A percentile compares a stretch with the other conserved stretches of the same genome.
Conservation (phyloP, 2,329 filamentous ascomycete species). For the Fusarium sulawesiense region DNA sequence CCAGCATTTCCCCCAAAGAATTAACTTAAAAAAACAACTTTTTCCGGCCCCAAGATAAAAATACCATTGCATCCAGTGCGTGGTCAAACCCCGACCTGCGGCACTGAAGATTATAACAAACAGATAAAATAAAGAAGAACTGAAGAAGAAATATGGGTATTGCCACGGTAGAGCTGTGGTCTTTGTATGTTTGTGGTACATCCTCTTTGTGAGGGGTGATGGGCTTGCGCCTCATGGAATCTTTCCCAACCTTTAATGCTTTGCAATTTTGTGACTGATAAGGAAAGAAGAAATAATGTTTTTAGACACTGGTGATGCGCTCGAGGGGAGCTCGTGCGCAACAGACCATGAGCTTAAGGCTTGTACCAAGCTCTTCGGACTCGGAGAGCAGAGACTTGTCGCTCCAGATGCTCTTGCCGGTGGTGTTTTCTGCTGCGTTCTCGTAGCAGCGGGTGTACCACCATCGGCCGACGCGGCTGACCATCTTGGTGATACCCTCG, state of each 20-base stretch:
- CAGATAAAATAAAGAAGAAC: constrained; percentile 2
- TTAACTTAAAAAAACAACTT: constrained; percentile 23
- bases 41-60: constrained; percentile 24
- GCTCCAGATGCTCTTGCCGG: constrained; percentile 76
- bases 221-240: constrained; percentile 45
- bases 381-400: constrained; percentile 81
- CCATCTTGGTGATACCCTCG: constrained; percentile 90
- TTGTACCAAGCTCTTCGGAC: constrained; percentile 87
- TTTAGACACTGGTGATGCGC: constrained; percentile 61
- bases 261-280: constrained; percentile 26
- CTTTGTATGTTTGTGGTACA: background rate
- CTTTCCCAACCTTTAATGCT: constrained; percentile 44
- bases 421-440: constrained; percentile 63
- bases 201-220: constrained; percentile 17
- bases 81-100: constrained; percentile 47
- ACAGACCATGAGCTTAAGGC: constrained; percentile 89
- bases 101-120: constrained; percentile 39
- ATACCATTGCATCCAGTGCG: constrained; percentile 47
- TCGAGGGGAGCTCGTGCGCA: constrained; percentile 83
- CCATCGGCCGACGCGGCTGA: constrained; percentile 91
- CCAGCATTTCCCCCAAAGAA: constrained; percentile 42
- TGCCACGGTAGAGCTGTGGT: constrained; percentile 12
- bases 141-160: constrained; percentile 1
- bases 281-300: constrained; percentile 24
- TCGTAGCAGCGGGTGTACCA: constrained; percentile 98